Conservation (phyloP, 257 asterid species). For the Henckelia pumila region DNA sequence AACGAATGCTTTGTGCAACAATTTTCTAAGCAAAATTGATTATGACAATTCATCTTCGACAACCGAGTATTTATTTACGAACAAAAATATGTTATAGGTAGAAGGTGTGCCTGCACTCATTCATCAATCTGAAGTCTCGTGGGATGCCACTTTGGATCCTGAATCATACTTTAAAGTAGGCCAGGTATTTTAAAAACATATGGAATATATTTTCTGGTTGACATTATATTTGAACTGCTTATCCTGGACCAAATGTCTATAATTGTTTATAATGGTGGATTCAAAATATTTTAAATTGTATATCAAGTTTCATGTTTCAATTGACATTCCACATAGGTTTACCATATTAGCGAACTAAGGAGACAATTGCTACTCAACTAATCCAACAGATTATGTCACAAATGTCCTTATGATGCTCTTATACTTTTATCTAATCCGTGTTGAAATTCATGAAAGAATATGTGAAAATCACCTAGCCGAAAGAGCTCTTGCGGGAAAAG, state of each 20-base stretch:
- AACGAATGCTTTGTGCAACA: neutral
- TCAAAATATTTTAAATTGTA: too few species aligned
- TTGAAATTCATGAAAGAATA: too few species aligned
- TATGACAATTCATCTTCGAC: conserved; percentile 15
- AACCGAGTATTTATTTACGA: conserved; percentile 11
- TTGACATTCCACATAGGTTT: too few species aligned
- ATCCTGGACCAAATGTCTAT: too few species aligned
- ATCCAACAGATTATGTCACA: too few species aligned
- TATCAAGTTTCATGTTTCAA: too few species aligned
- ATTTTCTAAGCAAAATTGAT: neutral
- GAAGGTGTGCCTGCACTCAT: conserved; percentile 92
- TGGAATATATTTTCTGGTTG: neutral
- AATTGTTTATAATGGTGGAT: too few species aligned
- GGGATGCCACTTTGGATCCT: conserved; percentile 94
- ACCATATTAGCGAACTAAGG: too few species aligned
- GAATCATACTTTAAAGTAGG: conserved; percentile 78
- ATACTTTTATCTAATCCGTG: conserved; percentile 11
- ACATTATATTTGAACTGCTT: conserved; percentile 1
- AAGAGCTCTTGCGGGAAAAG: too few species aligned
- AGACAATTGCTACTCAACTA: too few species aligned
- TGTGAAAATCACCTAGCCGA: too few species aligned
- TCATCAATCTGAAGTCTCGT: conserved; percentile 94
- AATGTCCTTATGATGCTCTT: neutral
- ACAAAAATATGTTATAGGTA: conserved; percentile 46
- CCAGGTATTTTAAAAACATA: conserved; percentile 49